These are phyloP conservation scores for Cardamine resedifolia DNA, from an alignment of 345 rosid species.

Conservation along the genomic window DNA sequence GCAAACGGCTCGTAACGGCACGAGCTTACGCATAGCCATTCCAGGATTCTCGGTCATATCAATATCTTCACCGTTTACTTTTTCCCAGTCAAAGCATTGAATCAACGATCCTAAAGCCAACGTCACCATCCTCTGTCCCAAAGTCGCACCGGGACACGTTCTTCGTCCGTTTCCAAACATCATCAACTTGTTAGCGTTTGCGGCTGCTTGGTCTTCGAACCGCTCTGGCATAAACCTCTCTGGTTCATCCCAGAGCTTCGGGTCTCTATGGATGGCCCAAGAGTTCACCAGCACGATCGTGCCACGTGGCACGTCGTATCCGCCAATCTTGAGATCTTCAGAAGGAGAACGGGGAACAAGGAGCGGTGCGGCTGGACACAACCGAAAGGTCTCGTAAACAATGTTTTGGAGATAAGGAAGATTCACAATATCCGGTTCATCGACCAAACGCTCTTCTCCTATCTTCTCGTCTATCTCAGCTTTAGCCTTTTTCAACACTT, in stretches of 20 bases:
- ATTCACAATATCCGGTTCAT: conserved; percentile 40
- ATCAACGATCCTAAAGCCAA: conserved; percentile 46
- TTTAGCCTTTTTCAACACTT: conserved; percentile 35
- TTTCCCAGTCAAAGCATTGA: conserved; percentile 53
- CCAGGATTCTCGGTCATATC: conserved; percentile 49
- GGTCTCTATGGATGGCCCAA: conserved; percentile 67
- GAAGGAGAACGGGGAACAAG: conserved; percentile 33
- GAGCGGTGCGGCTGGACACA: conserved; percentile 37
- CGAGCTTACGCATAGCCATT: conserved; percentile 42
- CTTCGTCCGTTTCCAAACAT: conserved; percentile 52
- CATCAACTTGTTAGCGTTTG: conserved; percentile 30
- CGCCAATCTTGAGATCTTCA: conserved; percentile 37
- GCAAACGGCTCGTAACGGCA: conserved; percentile 42
- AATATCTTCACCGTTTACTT: conserved; percentile 34
- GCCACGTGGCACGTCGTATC: conserved; percentile 44
- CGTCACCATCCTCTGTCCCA: conserved; percentile 41
- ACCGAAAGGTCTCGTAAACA: conserved; percentile 39
- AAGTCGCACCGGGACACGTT: conserved; percentile 45
- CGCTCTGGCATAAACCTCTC: conserved; percentile 53
- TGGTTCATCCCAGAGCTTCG: conserved; percentile 46
- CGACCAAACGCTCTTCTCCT: conserved; percentile 41
- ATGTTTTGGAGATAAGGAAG: conserved; percentile 45
- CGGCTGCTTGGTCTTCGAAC: conserved; percentile 38
- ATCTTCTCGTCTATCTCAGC: conserved; percentile 40
- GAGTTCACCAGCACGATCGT: conserved; percentile 51